Percentiles rank a stretch among this genome's conserved stretches.
phyloP scores from a whole-genome alignment of 768 basidiomycete genomes.

The Aureoboletus auriporus region DNA sequence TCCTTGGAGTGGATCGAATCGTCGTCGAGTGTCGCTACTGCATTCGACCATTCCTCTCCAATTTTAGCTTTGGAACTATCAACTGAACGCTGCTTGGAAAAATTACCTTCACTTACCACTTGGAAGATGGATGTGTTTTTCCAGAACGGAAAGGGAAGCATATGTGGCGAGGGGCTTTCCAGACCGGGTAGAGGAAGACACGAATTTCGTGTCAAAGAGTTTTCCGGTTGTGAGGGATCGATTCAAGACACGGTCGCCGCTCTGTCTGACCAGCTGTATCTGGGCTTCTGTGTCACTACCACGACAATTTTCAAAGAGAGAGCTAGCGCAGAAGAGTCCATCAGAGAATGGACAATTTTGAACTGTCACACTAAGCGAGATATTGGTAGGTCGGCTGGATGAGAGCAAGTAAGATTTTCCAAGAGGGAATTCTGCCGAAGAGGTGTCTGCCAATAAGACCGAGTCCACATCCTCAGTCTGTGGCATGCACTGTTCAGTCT shows the following conservation, averaged over 20 bases:
- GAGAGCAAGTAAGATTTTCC: neutral
- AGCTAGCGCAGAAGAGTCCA: conserved; percentile 12
- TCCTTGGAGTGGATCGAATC: neutral
- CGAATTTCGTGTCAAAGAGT: conserved; percentile 18
- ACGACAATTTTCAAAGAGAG: neutral
- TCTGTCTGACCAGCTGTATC: conserved; percentile 2
- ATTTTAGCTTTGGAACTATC: conserved; percentile 9
- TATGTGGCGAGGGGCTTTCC: conserved; percentile 5
- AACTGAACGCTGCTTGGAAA: neutral
- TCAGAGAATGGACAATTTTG: conserved; percentile 10
- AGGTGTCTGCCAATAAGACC: conserved; percentile 1
- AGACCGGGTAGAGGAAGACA: conserved; percentile 5
- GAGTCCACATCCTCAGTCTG: neutral
- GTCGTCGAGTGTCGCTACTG: neutral
- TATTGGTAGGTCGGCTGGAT: neutral
- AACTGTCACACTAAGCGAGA: conserved; percentile 12
- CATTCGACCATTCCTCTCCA: conserved; percentile 6
- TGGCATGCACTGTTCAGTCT: neutral
- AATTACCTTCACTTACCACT: conserved; percentile 4
- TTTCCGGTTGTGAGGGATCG: conserved; percentile 16
- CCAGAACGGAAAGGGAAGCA: conserved; percentile 14
- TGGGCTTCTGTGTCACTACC: neutral
- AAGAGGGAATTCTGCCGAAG: neutral
- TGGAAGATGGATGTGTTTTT: conserved; percentile 3
- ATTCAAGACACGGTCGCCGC: conserved; percentile 4